Conservation (phyloP, 228 moss, liverwort and hornwort species). For the Sphagnum fallax region DNA sequence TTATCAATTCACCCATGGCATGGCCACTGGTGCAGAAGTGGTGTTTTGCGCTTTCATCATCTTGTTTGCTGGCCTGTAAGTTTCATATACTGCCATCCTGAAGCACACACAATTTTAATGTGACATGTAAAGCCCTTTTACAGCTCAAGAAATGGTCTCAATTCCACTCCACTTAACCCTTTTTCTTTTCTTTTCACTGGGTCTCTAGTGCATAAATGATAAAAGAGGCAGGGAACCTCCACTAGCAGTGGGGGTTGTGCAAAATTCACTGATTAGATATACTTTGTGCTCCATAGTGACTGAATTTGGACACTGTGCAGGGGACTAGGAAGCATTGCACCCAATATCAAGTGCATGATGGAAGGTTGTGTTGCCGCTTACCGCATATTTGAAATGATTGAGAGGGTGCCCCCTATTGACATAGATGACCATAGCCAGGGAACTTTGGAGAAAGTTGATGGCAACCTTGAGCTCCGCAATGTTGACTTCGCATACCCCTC, state of each 20-base stretch:
- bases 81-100: not conserved
- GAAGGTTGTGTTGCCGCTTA: conserved; percentile 52
- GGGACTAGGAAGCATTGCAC: conserved; percentile 40
- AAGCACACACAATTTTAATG: no score
- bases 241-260: no score
- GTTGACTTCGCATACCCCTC: conserved; percentile 70
- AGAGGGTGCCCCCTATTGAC: conserved; percentile 65
- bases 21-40: conserved; percentile 31
- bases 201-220: no score
- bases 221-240: no score
- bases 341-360: conserved; percentile 54
- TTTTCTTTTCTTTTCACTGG: no score
- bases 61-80: conserved; percentile 54
- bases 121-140: not conserved
- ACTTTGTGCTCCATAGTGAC: not conserved
- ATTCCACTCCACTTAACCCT: no score
- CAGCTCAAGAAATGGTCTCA: not conserved
- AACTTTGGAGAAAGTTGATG: conserved; percentile 37
- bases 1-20: conserved; percentile 37
- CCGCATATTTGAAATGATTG: conserved; percentile 64
- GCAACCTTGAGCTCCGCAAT: conserved; percentile 45
- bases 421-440: conserved; percentile 40
- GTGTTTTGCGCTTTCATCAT: conserved; percentile 51
- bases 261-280: no score
- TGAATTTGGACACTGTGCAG: conserved; percentile 6